phyloP scores from a whole-genome alignment of 1,284 basidiomycete genomes.

The Cutaneotrichosporon mucoides region DNA sequence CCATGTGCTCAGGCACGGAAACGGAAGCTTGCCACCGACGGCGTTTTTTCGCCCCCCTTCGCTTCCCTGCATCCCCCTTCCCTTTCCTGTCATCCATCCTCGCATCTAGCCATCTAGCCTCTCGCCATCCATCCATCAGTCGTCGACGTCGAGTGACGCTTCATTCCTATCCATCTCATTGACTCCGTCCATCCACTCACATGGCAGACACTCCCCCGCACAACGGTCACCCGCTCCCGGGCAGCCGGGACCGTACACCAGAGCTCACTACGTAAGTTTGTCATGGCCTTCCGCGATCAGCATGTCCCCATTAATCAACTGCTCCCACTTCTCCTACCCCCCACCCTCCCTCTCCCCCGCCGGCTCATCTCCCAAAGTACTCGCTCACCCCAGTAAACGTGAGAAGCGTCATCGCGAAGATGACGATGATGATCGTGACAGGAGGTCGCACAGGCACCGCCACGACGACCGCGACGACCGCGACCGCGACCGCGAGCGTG shows the following conservation, averaged over 20 bases:
- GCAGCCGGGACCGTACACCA: constrained; percentile 37
- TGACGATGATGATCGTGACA: constrained; percentile 43
- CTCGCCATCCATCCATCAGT: no score
- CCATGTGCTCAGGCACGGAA: no score
- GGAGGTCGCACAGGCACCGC: constrained; percentile 26
- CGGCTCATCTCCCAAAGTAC: neutral
- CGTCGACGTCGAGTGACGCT: no score
- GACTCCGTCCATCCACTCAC: neutral
- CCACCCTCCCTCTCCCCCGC: neutral
- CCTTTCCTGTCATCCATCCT: no score
- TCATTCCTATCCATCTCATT: no score
- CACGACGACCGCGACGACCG: constrained; percentile 54
- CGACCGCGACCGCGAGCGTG: constrained; percentile 50
- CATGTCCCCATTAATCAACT: no score
- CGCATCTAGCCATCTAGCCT: no score
- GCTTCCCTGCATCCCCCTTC: no score
- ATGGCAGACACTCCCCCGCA: constrained; percentile 9
- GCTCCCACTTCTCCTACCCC: no score
- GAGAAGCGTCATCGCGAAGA: constrained; percentile 52
- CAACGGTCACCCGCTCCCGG: constrained; percentile 7
- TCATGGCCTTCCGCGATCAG: no score
- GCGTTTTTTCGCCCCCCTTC: no score
- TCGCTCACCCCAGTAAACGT: constrained; percentile 35
- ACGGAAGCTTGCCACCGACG: neutral
- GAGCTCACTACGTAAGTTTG: constrained; percentile 43